These are phyloP conservation scores for Aspergillus transmontanensis DNA, from an alignment of 2,329 filamentous ascomycete genomes.

Conservation along the genomic window DNA sequence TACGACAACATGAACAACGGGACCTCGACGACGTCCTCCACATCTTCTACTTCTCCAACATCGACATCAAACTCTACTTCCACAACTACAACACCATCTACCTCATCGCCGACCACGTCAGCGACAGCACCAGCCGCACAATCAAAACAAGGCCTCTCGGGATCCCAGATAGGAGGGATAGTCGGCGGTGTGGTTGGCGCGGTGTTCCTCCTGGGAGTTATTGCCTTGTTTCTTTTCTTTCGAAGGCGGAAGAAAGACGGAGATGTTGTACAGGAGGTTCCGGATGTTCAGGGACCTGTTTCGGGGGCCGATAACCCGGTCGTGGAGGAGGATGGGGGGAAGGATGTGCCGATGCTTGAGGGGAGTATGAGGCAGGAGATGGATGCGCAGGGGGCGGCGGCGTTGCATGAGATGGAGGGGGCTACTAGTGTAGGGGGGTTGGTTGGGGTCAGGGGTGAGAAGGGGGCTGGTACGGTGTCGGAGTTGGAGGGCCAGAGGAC, in stretches of 20 bases:
- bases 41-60: neutral
- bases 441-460: neutral
- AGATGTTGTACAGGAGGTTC: neutral
- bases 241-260: neutral
- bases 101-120: neutral
- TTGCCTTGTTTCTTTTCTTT: conserved; percentile 5
- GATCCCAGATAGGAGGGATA: conserved; percentile 15
- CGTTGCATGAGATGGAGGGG: conserved; percentile 14
- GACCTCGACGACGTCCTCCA: neutral
- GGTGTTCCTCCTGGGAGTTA: conserved; percentile 3
- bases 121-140: neutral
- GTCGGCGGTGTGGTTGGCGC: conserved; percentile 15
- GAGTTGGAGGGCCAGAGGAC: neutral
- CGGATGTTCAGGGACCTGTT: neutral
- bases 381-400: conserved; percentile 13
- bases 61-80: neutral
- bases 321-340: neutral
- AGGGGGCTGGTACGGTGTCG: neutral
- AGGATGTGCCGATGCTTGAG: conserved; percentile 12
- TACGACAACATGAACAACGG: conserved; percentile 11
- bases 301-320: neutral
- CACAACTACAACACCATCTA: neutral
- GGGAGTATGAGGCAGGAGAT: conserved; percentile 15
- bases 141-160: neutral
- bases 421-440: neutral